Evolutionary conservation across 176 grass and related monocot species (phyloP), one percentile per base, ranked within the genome.

Genomic region (Elaeis guineensis): DNA sequence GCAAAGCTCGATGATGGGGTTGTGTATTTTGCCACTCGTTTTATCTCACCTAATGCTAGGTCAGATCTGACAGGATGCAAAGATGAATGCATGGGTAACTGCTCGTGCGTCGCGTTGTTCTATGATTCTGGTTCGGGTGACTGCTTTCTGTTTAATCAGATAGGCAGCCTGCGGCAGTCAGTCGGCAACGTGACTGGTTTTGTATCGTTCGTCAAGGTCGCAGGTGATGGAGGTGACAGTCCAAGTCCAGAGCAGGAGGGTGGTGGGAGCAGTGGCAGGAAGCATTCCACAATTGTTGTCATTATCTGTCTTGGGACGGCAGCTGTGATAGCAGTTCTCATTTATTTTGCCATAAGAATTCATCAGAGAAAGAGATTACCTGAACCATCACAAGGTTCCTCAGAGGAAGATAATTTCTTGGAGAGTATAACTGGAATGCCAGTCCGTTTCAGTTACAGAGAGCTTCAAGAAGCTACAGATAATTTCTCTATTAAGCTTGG

Each of bases 401-500:
- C 87, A 2, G 87, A 89, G 54, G 93, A 98, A 14, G 87, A 89
- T 19, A 83, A 69, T 67, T 92, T 92, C 68, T 79, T 92, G 51
- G 78, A 98, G 66, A 51, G 59, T 6, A 86, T 98, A 83, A 64
- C 93, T 53, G 81, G 81, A 50, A 80, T 84, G 55, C 93, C 93
- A 6, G 63, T 85, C 49, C 88, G 93, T 30, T 92, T 89, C 64
- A 75, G 72, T 59, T 98, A 85, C 70, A 89, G 64, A 67, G 84
- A 92, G 58, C 87, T 98, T 59, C 84, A 92, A 59, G 71, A 69
- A 28, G 93, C 93, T 5, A 98, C 93, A 17, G 83, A 74, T 19
- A 92, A 89, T 54, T 98, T 98, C 79, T 83, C 67, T 14, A 22
- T 77, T 51, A 98, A 98, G 57, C 84, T 98, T 24, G 93, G 93